A percentile compares a stretch with the other conserved stretches of the same genome.
Conservation (phyloP, 768 basidiomycete genomes). For the Panus rudis region DNA sequence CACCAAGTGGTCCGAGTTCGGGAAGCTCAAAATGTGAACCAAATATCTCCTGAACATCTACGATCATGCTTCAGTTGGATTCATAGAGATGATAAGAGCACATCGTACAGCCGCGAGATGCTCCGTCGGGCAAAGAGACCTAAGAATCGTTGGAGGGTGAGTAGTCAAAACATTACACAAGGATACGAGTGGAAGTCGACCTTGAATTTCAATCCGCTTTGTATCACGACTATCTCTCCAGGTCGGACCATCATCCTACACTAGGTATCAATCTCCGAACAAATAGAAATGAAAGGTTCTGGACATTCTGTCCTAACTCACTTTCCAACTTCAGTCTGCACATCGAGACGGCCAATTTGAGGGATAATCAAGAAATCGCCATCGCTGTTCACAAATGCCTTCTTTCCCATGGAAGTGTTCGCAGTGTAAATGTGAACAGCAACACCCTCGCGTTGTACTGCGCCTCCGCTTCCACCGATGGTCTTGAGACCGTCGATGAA, state of each 20-base stretch:
- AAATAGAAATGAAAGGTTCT: not conserved
- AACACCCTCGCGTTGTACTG: slow-evolving; percentile 49
- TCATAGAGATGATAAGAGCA: not conserved
- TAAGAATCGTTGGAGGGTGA: not conserved
- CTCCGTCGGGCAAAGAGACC: slow-evolving; percentile 14
- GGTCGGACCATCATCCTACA: slow-evolving; percentile 47
- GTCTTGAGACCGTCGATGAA: slow-evolving; percentile 55
- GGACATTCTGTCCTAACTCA: slow-evolving; percentile 22
- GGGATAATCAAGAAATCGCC: slow-evolving; percentile 59
- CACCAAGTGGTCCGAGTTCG: slow-evolving; percentile 55
- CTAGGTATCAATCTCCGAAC: not conserved
- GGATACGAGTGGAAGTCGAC: slow-evolving; percentile 21
- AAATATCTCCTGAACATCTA: slow-evolving; percentile 53
- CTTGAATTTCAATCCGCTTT: slow-evolving; percentile 57
- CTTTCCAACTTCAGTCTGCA: slow-evolving; percentile 62
- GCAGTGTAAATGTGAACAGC: slow-evolving; percentile 54
- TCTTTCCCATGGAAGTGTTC: slow-evolving; percentile 49
- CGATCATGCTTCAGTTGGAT: not conserved
- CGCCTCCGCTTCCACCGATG: slow-evolving; percentile 50
- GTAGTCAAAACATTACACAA: not conserved
- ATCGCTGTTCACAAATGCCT: slow-evolving; percentile 51
- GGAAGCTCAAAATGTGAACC: slow-evolving; percentile 54
- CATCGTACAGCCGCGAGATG: not conserved
- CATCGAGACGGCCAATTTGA: slow-evolving; percentile 51
- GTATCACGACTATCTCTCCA: slow-evolving; percentile 55